Evolutionary conservation across 192 early-diverging fungal genomes (phyloP), one percentile per base, ranked within the genome.

Genomic region (Chytriomyces hyalinus): DNA sequence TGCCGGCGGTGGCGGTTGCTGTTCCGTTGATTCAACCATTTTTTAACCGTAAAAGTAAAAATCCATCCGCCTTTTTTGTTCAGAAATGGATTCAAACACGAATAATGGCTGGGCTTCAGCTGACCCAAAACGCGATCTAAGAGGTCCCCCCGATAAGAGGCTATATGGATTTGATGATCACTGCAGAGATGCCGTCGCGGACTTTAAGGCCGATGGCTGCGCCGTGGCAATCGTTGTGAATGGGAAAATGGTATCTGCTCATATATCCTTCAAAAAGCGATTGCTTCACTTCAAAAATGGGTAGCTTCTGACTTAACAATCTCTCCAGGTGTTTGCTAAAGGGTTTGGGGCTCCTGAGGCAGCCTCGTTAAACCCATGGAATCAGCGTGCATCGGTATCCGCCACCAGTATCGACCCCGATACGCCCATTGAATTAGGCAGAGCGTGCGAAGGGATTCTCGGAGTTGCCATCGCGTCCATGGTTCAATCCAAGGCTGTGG

Each of bases 161-260:
- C 70, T 75, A 22, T 20, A 67, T n/a, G 64, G 49, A 13, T 66
- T 79, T 28, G 78, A 79, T 50, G 78, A 45, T 11, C 70, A 74
- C 57, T 20, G 10, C 65, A 59, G 64, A 20, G 11, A 62, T 11
- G 48, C 71, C 2, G 65, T 74, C 15, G 13, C 44, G 9, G 68
- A 68, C 49, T 79, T 79, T 43, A n/a, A 20, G 9, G 43, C 22
- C 26, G 66, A 67, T 46, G 61, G 57, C 3, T 45, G 22, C 45
- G 62, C 69, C 8, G 65, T 70, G 8, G 46, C 49, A 7, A 57
- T 79, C 22, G 78, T 79, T 6, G 24, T 50, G n/a, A 53, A 53
- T 15, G 67, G 68, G 22, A 64, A 67, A 46, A 66, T 67, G 5
- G 78, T 79, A 20, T 74, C 63, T 61, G 77, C 71, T 73, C 69